These are phyloP conservation scores for Boletus barrowsii DNA, from an alignment of 768 basidiomycete genomes.

Conservation along the genomic window DNA sequence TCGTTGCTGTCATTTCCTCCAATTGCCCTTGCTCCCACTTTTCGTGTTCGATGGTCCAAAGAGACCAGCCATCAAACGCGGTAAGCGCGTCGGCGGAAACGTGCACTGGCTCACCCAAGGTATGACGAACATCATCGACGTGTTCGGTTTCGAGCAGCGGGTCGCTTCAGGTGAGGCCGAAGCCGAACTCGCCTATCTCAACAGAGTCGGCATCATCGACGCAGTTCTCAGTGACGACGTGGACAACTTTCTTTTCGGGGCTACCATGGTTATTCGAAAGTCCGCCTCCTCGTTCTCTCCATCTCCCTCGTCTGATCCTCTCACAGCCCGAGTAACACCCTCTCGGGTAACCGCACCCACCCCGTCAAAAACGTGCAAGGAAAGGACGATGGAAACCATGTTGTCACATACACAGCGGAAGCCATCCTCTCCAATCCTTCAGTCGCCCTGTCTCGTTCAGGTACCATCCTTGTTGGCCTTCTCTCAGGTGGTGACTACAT, in stretches of 20 bases:
- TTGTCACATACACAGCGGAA: conserved; percentile 37
- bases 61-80: conserved; percentile 77
- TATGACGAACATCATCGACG: conserved; percentile 75
- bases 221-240: conserved; percentile 91
- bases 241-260: conserved; percentile 90
- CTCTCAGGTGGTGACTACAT: conserved; percentile 90
- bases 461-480: conserved; percentile 79
- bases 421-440: conserved; percentile 43
- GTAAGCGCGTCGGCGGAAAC: conserved; percentile 63
- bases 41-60: conserved; percentile 92
- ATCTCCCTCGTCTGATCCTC: conserved; percentile 3
- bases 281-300: conserved; percentile 27
- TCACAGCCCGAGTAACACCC: conserved; percentile 61
- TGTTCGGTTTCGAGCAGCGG: conserved; percentile 79
- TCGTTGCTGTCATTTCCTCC: conserved; percentile 75
- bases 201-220: conserved; percentile 78
- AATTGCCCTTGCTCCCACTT: conserved; percentile 76
- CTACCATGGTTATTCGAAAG: conserved; percentile 82
- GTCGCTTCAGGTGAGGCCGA: conserved; percentile 93
- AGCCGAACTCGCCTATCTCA: conserved; percentile 87
- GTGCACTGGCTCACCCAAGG: conserved; percentile 66
- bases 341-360: conserved; percentile 69
- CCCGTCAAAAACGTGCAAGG: conserved; percentile 63
- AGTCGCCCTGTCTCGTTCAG: conserved; percentile 53
- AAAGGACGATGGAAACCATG: conserved; percentile 71